These are phyloP conservation scores for Cyathus striatus DNA, from an alignment of 768 basidiomycete species.

Conservation along the genomic window DNA sequence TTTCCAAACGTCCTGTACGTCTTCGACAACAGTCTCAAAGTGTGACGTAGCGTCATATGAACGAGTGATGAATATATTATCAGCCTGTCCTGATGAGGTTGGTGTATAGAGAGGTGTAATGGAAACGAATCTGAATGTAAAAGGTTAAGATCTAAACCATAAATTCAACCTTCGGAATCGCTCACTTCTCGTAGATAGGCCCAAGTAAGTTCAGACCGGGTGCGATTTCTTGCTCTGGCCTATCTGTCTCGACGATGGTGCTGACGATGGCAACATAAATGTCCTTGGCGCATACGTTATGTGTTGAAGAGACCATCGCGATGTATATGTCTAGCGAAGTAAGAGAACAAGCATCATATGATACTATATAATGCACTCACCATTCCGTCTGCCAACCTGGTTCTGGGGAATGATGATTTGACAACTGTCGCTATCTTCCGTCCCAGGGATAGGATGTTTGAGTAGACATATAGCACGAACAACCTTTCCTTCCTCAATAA, in stretches of 20 bases:
- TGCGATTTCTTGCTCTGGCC: conserved; percentile 87
- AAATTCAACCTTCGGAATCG: conserved; percentile 5
- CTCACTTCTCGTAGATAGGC: conserved; percentile 89
- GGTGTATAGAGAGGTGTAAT: conserved; percentile 88
- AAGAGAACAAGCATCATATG: conserved; percentile 3
- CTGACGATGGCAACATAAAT: conserved; percentile 96
- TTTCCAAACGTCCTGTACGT: conserved; percentile 95
- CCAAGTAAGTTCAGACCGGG: conserved; percentile 92
- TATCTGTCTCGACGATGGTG: conserved; percentile 93
- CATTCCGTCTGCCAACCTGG: conserved; percentile 90
- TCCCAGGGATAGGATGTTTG: conserved; percentile 97
- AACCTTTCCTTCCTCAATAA: conserved; percentile 91
- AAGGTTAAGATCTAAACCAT: conserved; percentile 4
- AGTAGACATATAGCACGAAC: conserved; percentile 96
- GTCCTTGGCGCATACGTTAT: conserved; percentile 96
- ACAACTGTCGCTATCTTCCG: conserved; percentile 90
- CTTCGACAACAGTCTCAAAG: conserved; percentile 98
- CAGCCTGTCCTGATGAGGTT: conserved; percentile 70
- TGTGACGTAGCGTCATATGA: conserved; percentile 99
- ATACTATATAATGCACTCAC: conserved; percentile 38
- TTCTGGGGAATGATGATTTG: conserved; percentile 99
- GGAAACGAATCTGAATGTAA: conserved; percentile 70
- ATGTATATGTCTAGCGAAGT: conserved; percentile 88
- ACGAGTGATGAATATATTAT: conserved; percentile 95
- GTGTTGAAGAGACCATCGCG: conserved; percentile 93